Conservation (phyloP, 2,329 filamentous ascomycete species). For the Blastomyces silverae region DNA sequence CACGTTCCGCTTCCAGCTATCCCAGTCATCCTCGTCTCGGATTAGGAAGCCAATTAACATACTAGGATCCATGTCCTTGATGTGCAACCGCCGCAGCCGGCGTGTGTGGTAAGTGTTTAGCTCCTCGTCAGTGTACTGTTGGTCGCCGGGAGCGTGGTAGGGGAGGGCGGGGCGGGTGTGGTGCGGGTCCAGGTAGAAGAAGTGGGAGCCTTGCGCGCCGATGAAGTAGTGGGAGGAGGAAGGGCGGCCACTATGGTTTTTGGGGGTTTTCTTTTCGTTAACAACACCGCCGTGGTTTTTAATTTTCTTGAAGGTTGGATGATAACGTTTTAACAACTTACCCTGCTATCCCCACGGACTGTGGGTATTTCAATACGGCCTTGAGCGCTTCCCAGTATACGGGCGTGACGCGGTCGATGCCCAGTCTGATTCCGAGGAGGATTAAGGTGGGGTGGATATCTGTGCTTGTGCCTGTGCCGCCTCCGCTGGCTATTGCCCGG, state of each 20-base stretch:
- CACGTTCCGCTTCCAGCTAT: constrained; percentile 69
- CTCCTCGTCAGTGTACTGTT: constrained; percentile 56
- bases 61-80: constrained; percentile 93
- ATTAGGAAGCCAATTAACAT: constrained; percentile 96
- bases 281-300: too few species aligned
- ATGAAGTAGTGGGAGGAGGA: constrained; percentile 80
- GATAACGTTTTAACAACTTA: constrained; percentile 37
- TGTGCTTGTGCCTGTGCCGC: constrained; percentile 42
- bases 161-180: constrained; percentile 70
- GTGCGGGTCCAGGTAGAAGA: constrained; percentile 96
- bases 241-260: constrained; percentile 66
- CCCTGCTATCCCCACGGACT: constrained; percentile 96
- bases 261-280: neutral
- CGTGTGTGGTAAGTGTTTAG: constrained; percentile 80
- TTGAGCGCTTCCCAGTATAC: constrained; percentile 95
- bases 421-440: constrained; percentile 78
- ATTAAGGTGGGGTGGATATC: constrained; percentile 67
- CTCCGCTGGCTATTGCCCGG: constrained; percentile 58
- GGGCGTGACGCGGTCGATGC: constrained; percentile 88
- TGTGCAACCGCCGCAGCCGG: constrained; percentile 70
- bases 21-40: constrained; percentile 72
- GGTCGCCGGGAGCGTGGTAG: constrained; percentile 47
- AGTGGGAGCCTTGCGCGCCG: constrained; percentile 63
- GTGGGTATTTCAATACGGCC: constrained; percentile 72
- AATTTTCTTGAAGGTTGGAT: too few species aligned